Evolutionary conservation across 805 yeast genomes (phyloP).

Genomic region (Kazachstania viticola): DNA sequence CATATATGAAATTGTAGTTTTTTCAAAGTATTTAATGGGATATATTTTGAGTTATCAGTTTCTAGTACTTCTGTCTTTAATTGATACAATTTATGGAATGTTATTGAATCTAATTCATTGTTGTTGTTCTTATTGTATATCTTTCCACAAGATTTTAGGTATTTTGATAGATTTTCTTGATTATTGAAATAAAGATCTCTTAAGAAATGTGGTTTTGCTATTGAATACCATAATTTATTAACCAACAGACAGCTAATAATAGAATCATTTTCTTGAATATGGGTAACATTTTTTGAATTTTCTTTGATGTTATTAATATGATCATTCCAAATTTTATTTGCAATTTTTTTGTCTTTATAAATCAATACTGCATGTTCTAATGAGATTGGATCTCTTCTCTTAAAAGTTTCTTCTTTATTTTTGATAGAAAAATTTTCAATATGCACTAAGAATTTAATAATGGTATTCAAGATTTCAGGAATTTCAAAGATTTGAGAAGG

Average conservation of each 20-base stretch:
- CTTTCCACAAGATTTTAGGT: conserved; percentile 13
- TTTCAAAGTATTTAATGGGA: conserved; percentile 36
- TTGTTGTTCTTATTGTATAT: conserved; percentile 3
- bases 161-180: conserved; percentile 35
- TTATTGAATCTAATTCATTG: conserved; percentile 14
- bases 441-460: conserved; percentile 32
- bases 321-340: conserved; percentile 35
- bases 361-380: conserved; percentile 57
- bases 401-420: conserved; percentile 38
- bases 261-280: conserved; percentile 18
- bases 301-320: not conserved
- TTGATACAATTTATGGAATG: conserved; percentile 49
- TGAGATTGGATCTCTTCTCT: conserved; percentile 55
- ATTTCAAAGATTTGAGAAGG: conserved; percentile 41
- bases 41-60: not conserved
- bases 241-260: conserved; percentile 58
- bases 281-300: not conserved
- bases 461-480: conserved; percentile 63
- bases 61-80: conserved; percentile 46
- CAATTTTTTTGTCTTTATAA: conserved; percentile 42
- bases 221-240: conserved; percentile 50
- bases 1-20: conserved; percentile 80
- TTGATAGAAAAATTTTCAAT: conserved; percentile 25
- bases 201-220: conserved; percentile 44
- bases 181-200: conserved; percentile 44